These are phyloP conservation scores for Cyphellophora europaea DNA, from an alignment of 2,329 filamentous ascomycete genomes.

Conservation along the genomic window DNA sequence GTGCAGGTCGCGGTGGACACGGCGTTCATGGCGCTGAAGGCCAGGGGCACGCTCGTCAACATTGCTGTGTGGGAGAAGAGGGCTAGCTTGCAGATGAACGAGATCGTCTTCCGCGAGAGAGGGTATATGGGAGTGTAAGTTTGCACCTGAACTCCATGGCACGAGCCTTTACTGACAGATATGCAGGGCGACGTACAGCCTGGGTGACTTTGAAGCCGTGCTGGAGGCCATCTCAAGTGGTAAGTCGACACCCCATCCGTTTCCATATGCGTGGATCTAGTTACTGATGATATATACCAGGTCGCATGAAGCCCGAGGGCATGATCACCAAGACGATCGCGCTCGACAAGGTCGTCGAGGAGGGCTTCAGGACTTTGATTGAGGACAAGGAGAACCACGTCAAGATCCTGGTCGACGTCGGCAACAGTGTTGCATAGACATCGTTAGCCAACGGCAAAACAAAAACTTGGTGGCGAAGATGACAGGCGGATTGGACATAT, in stretches of 20 bases:
- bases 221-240: constrained; percentile 32
- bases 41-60: constrained; percentile 44
- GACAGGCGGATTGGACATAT: no score
- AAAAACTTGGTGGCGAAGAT: no score
- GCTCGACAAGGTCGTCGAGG: constrained; percentile 20
- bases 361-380: constrained; percentile 25
- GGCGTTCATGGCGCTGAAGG: constrained; percentile 39
- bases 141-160: no score
- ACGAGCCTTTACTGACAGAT: background rate
- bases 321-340: constrained; percentile 23
- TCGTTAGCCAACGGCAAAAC: no score
- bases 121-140: constrained; percentile 39
- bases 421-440: no score
- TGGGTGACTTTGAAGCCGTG: constrained; percentile 41
- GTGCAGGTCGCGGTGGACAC: constrained; percentile 42
- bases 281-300: constrained; percentile 6
- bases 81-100: constrained; percentile 40
- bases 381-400: constrained; percentile 27
- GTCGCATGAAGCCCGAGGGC: constrained; percentile 17
- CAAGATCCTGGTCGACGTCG: constrained; percentile 25
- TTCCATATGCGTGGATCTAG: background rate
- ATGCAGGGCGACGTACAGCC: constrained; percentile 35
- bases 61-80: constrained; percentile 48
- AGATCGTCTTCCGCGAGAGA: constrained; percentile 43
- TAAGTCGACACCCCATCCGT: constrained; percentile 3